Conservation (phyloP, 2,329 filamentous ascomycete genomes). For the Curvularia sp. region DNA sequence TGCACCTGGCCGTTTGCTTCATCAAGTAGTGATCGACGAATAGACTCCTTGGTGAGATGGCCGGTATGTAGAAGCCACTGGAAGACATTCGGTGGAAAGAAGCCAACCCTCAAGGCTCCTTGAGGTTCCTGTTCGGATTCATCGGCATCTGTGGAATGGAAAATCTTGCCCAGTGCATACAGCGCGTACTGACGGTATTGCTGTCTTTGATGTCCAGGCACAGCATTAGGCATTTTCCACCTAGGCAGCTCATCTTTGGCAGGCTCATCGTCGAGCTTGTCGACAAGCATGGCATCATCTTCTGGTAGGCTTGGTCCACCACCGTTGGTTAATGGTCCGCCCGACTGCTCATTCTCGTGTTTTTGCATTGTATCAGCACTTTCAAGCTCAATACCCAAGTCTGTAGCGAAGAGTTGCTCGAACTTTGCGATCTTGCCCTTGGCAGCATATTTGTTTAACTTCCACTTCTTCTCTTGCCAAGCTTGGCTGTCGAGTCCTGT, state of each 20-base stretch:
- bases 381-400: conserved; percentile 48
- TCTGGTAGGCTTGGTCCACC: conserved; percentile 29
- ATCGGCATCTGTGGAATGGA: conserved; percentile 41
- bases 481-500: conserved; percentile 26
- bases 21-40: conserved; percentile 52
- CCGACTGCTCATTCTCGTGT: conserved; percentile 30
- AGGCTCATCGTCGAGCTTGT: conserved; percentile 26
- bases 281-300: conserved; percentile 26
- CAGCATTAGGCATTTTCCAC: conserved; percentile 55
- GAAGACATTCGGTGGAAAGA: conserved; percentile 62
- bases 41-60: conserved; percentile 54
- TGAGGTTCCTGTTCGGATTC: conserved; percentile 15
- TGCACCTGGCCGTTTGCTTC: conserved; percentile 51
- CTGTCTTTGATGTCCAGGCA: conserved; percentile 57
- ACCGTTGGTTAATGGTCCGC: conserved; percentile 34
- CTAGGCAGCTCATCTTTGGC: conserved; percentile 48
- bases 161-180: conserved; percentile 60
- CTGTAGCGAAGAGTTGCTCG: conserved; percentile 50
- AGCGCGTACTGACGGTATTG: conserved; percentile 72
- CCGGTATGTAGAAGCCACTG: conserved; percentile 68
- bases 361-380: conserved; percentile 25
- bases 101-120: conserved; percentile 49
- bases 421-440: conserved; percentile 52
- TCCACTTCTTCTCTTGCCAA: conserved; percentile 40
- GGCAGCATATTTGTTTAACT: conserved; percentile 49